Conservation (phyloP, 495 filamentous ascomycete genomes). For the Aspergillus nidulans region DNA sequence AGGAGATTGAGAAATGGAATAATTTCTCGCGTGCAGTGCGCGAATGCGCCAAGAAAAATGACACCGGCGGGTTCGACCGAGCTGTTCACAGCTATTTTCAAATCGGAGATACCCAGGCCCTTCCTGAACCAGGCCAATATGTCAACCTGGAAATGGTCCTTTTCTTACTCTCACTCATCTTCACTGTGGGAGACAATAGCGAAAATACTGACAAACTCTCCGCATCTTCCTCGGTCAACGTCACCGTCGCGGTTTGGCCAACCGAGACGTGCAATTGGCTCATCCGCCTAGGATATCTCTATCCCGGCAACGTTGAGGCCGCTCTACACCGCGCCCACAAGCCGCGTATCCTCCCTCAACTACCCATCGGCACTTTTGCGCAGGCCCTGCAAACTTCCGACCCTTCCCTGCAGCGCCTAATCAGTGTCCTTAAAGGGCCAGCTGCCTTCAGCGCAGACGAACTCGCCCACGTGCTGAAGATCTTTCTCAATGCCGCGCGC, state of each 20-base stretch:
- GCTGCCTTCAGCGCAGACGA: constrained; percentile 42
- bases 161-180: constrained; percentile 54
- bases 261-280: constrained; percentile 56
- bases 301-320: constrained; percentile 55
- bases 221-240: constrained; percentile 25
- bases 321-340: constrained; percentile 50
- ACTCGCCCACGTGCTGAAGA: constrained; percentile 35
- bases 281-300: constrained; percentile 57
- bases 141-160: constrained; percentile 41
- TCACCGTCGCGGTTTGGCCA: constrained; percentile 50
- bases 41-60: constrained; percentile 23
- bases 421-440: constrained; percentile 46
- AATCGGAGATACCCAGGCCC: constrained; percentile 17
- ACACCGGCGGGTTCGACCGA: constrained; percentile 33
- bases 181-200: constrained; percentile 31
- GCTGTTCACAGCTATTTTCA: constrained; percentile 36
- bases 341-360: constrained; percentile 34
- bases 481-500: constrained; percentile 36
- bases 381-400: constrained; percentile 57
- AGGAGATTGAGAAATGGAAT: constrained; percentile 37
- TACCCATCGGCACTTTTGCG: constrained; percentile 56
- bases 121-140: constrained; percentile 23
- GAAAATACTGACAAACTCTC: constrained; percentile 16
- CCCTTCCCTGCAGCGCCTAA: constrained; percentile 54
- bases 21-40: constrained; percentile 26